Evolutionary conservation across 345 rosid species (phyloP).

Genomic region (Turnera subulata): DNA sequence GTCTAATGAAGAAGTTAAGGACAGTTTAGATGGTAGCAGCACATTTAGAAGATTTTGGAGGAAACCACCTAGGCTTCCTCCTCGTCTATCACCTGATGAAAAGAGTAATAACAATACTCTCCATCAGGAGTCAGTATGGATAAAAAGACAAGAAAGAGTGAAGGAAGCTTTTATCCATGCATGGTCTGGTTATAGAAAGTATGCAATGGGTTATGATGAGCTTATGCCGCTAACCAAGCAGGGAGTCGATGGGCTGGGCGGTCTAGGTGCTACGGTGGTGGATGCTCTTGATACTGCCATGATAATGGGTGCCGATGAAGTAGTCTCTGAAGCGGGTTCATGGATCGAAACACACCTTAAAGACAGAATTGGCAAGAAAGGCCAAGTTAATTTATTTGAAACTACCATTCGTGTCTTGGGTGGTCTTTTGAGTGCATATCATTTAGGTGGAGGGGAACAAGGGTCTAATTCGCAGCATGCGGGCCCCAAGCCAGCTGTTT

Average conservation of each 20-base stretch:
- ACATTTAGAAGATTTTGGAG: slow-evolving; percentile 60
- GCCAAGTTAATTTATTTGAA: slow-evolving; percentile 95
- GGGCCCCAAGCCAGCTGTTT: slow-evolving; percentile 70
- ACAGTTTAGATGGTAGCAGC: slow-evolving; percentile 28
- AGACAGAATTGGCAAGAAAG: slow-evolving; percentile 76
- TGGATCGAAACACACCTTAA: slow-evolving; percentile 81
- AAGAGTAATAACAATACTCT: slow-evolving; percentile 27
- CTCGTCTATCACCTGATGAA: slow-evolving; percentile 75
- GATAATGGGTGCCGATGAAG: slow-evolving; percentile 82
- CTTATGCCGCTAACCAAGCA: slow-evolving; percentile 73
- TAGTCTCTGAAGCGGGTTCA: slow-evolving; percentile 77
- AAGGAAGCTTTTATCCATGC: slow-evolving; percentile 85
- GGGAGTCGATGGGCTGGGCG: slow-evolving; percentile 90
- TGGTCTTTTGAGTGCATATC: slow-evolving; percentile 96
- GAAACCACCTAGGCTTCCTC: slow-evolving; percentile 89
- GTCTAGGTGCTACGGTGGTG: slow-evolving; percentile 92
- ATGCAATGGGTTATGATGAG: slow-evolving; percentile 90
- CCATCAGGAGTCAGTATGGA: slow-evolving; percentile 47
- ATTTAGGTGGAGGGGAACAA: slow-evolving; percentile 78
- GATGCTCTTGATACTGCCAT: slow-evolving; percentile 99
- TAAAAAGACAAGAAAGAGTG: slow-evolving; percentile 60
- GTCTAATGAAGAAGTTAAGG: slow-evolving; percentile 31
- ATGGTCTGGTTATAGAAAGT: slow-evolving; percentile 89
- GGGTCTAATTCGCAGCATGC: slow-evolving; percentile 34
- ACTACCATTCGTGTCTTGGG: slow-evolving; percentile 96